Evolutionary conservation across 2,329 filamentous ascomycete genomes (phyloP).

Genomic region (Exophiala dermatitidis): DNA sequence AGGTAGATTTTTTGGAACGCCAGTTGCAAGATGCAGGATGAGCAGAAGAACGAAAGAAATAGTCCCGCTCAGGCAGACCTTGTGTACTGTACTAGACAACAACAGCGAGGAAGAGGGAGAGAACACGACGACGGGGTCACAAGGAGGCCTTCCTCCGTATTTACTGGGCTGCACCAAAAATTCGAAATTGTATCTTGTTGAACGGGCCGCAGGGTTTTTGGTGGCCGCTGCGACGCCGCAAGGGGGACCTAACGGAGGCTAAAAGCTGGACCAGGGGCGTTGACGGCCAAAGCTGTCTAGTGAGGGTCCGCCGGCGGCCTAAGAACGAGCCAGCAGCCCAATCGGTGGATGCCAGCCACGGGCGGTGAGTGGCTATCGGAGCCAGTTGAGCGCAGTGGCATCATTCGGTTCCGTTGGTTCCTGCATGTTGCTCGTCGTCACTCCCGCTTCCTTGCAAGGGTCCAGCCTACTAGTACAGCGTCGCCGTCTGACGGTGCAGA

Average conservation of each 20-base stretch:
- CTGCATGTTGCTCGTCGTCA: constrained; percentile 1
- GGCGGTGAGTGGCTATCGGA: constrained; percentile 2
- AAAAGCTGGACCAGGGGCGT: background rate
- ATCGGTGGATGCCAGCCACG: background rate
- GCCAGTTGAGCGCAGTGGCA: constrained; percentile 2
- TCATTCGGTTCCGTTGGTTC: constrained; percentile 7
- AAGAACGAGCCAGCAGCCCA: background rate
- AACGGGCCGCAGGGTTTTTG: background rate
- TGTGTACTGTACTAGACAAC: background rate
- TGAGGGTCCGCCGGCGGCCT: background rate
- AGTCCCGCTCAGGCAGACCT: background rate
- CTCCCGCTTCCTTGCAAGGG: background rate
- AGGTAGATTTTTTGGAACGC: background rate
- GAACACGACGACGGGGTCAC: background rate
- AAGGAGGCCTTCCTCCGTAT: background rate
- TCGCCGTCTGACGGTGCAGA: no score
- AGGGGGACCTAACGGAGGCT: background rate
- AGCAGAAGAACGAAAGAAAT: background rate
- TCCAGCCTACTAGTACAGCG: no score
- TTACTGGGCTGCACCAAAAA: background rate
- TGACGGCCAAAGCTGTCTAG: background rate
- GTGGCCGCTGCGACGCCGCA: background rate
- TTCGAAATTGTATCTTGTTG: background rate
- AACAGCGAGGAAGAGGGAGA: background rate
- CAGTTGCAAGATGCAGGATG: background rate